Base-by-base conservation (phyloP, 768 basidiomycete genomes). In the Russula lepida region DNA sequence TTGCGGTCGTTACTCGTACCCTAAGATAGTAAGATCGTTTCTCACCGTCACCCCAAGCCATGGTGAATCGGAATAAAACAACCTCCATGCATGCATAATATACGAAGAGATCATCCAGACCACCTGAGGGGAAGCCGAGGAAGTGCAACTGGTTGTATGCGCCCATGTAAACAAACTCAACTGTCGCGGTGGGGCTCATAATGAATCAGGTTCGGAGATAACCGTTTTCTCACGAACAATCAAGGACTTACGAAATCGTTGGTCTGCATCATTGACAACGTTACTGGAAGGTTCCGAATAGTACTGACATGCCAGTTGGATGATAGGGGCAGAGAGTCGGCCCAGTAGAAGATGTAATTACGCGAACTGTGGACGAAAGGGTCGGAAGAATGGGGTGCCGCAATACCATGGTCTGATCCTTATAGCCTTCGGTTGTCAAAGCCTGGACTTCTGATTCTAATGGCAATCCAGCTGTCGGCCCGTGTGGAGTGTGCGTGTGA, bases 401-500 rank as follows among this genome's bases (percentile, higher is more conserved):
- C 25, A 30, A 4, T 35, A 37, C 28, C 21, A 39, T 25, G 32
- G 21, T 30, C 52, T 48, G 39, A 49, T 60, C 19, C 13, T 19
- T n/a, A 21, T 15, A 3, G 4, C 35, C 35, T 17, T 6, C 28
- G 30, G 28, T 48, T 37, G 44, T 30, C 33, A 17, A n/a, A 9
- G 33, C 30, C 25, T 23, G 35, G 9, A 43, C 43, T 13, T 54
- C 28, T 30, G 17, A 23, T 28, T 23, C 50, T 56, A n/a, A 43
- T 44, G 32, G 23, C 23, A 44, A 44, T 49, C n/a, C n/a, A n/a
- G n/a, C n/a, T 19, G 23, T 28, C n/a, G 43, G 25, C 53, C 21
- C 50, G 32, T 58, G 50, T 58, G 60, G 48, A 46, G 47, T 3
- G 49, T 27, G n/a, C 50, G 32, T 58, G 50, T 58, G 60, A 53